Percentiles rank a stretch among this genome's conserved stretches.
Conservation (phyloP, 441 rosid genomes). For the Hura crepitans region DNA sequence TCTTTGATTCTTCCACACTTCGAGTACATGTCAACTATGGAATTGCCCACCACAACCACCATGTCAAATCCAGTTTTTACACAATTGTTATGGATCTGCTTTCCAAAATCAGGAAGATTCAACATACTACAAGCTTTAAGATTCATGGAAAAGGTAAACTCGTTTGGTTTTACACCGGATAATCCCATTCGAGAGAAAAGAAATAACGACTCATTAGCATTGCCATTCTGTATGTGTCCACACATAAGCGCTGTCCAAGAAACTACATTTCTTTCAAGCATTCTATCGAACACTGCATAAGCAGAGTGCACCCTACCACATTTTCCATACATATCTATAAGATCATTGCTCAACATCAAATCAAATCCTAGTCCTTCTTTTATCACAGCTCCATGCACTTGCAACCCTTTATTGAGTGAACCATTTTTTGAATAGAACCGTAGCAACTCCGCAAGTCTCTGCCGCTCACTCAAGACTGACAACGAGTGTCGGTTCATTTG, state of each 20-base stretch:
- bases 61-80: slow-evolving; percentile 53
- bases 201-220: slow-evolving; percentile 36
- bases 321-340: slow-evolving; percentile 64
- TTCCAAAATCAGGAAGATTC: slow-evolving; percentile 40
- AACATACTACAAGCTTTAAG: slow-evolving; percentile 65
- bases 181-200: slow-evolving; percentile 44
- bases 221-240: slow-evolving; percentile 49
- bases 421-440: slow-evolving; percentile 52
- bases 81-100: slow-evolving; percentile 59
- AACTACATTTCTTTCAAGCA: slow-evolving; percentile 79
- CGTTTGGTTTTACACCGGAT: slow-evolving; percentile 54
- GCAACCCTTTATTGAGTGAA: slow-evolving; percentile 55
- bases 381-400: slow-evolving; percentile 51
- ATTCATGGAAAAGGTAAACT: slow-evolving; percentile 64
- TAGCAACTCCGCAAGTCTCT: slow-evolving; percentile 50
- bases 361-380: slow-evolving; percentile 44
- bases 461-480: slow-evolving; percentile 39
- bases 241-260: slow-evolving; percentile 89
- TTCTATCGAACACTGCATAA: slow-evolving; percentile 61
- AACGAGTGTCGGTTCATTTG: slow-evolving; percentile 25
- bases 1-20: slow-evolving; percentile 58
- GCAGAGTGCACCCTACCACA: slow-evolving; percentile 48
- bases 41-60: too few relatives aligned
- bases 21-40: too few relatives aligned
- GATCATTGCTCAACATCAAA: slow-evolving; percentile 53